These are phyloP conservation scores for Pyracantha coccinea DNA, from an alignment of 331 rosid genomes.

Conservation along the genomic window DNA sequence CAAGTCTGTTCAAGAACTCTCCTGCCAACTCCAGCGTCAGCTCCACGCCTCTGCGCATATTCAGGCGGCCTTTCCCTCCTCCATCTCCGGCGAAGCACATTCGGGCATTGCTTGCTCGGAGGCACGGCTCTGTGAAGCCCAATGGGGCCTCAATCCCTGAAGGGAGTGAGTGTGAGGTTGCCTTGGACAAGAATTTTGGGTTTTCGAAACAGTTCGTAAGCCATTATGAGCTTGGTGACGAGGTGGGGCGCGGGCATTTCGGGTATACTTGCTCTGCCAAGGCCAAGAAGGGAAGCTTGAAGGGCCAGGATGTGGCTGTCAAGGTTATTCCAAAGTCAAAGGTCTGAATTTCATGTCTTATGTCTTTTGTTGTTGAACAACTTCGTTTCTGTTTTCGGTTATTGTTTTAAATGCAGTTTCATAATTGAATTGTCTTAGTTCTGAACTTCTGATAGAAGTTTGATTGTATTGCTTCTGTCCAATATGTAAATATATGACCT, in stretches of 20 bases:
- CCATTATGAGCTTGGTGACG: slow-evolving; percentile 73
- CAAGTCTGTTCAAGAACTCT: slow-evolving; percentile 69
- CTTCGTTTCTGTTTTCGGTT: background rate
- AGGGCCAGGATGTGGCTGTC: slow-evolving; percentile 84
- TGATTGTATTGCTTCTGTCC: background rate
- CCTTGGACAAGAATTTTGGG: slow-evolving; percentile 66
- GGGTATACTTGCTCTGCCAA: slow-evolving; percentile 87
- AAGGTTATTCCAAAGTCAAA: slow-evolving; percentile 91
- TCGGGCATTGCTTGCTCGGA: slow-evolving; percentile 61
- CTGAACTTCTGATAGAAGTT: background rate
- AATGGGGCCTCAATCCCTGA: slow-evolving; percentile 85
- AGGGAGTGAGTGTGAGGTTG: slow-evolving; percentile 71
- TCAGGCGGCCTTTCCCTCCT: slow-evolving; percentile 84
- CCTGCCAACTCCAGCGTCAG: slow-evolving; percentile 61
- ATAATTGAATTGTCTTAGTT: background rate
- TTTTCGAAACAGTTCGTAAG: slow-evolving; percentile 46
- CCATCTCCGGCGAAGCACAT: slow-evolving; percentile 96
- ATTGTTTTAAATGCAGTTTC: background rate
- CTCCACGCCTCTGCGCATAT: slow-evolving; percentile 74
- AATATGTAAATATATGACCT: background rate
- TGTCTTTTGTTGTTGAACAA: background rate
- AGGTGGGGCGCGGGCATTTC: slow-evolving; percentile 95
- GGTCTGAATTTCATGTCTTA: slow-evolving; percentile 26
- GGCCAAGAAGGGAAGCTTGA: slow-evolving; percentile 63
- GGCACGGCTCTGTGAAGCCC: slow-evolving; percentile 85